Evolutionary conservation across 176 grass and related monocot genomes (phyloP), one percentile per base, ranked within the genome.

Genomic region (Cenchrus purpureus): DNA sequence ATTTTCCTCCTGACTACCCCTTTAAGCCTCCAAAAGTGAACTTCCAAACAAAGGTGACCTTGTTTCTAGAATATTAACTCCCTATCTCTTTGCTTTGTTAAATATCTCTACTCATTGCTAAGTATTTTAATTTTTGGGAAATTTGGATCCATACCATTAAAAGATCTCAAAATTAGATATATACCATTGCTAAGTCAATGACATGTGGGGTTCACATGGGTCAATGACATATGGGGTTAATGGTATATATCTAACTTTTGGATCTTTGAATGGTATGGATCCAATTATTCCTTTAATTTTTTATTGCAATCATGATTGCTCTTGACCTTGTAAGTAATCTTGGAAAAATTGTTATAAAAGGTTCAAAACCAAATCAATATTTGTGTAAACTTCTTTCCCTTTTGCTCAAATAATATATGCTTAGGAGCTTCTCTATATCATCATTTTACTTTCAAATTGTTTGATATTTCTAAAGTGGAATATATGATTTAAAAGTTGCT

Each of bases 11-110:
- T 37, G 92, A 97, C 82, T 97, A 97, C 75, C 95, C 95, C 32
- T 97, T 93, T 46, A 97, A 97, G 72, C 95, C 95, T 34, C 92
- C 95, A 72, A 95, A 95, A 89, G 92, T 97, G 74, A 93, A 95
- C 76, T 95, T 97, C 71, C 91, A 97, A 76, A 91, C 91, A 60
- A 97, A 95, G 92, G 92, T 97, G 80, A 80, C 74, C 42, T 68
- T 31, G 12, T 83, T 1, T 82, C 50, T 28, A 16, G 76, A 59
- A 73, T 74, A 66, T 74, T 37, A 20, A 82, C 64, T 66, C 56
- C 57, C 20, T 31, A 8, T 59, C 10, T 16, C 20, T 83, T 70
- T 58, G 12, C 10, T 45, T 61, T 68, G 57, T 6, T 32, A 69
- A 69, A 15, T 19, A 34, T 17, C 11, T 68, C 28, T 77, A 29